Percentiles rank a stretch among this genome's conserved stretches.
phyloP scores from a whole-genome alignment of 495 filamentous ascomycete species.

The Glutinoglossum americanum region DNA sequence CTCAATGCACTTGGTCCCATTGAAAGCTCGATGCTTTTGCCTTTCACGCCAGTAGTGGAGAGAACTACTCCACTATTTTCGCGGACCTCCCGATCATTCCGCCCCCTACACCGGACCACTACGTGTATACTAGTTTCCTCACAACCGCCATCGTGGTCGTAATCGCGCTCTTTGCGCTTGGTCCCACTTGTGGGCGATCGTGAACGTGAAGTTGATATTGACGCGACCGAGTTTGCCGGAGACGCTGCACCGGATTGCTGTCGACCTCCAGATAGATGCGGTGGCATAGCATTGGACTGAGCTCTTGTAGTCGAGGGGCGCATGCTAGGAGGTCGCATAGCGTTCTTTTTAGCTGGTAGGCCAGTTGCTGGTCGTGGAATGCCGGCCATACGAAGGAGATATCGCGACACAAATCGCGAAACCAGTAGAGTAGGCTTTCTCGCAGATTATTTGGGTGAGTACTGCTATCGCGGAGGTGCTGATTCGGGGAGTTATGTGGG shows the following conservation, averaged over 20 bases:
- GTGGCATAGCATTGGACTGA: constrained; percentile 24
- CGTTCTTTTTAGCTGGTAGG: constrained; percentile 28
- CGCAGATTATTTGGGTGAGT: background rate
- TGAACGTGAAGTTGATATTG: constrained; percentile 27
- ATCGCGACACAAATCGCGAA: background rate
- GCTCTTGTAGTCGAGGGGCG: constrained; percentile 22
- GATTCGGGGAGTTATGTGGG: no score
- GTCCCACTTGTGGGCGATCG: constrained; percentile 25
- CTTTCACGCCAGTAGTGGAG: constrained; percentile 65
- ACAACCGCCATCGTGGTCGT: constrained; percentile 38
- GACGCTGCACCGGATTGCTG: constrained; percentile 28
- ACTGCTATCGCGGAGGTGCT: background rate
- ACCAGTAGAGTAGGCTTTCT: background rate
- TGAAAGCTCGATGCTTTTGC: constrained; percentile 60
- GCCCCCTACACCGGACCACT: constrained; percentile 80
- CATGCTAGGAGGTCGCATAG: constrained; percentile 31
- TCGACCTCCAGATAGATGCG: constrained; percentile 15
- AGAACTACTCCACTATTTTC: constrained; percentile 90
- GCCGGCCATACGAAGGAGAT: constrained; percentile 25
- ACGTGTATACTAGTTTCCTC: constrained; percentile 95
- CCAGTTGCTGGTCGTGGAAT: constrained; percentile 29
- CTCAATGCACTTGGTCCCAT: constrained; percentile 84
- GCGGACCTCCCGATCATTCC: constrained; percentile 73
- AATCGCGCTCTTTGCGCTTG: constrained; percentile 71
- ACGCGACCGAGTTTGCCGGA: constrained; percentile 39